These are phyloP conservation scores for Jatropha multifida DNA, from an alignment of 441 rosid genomes.

Conservation along the genomic window DNA sequence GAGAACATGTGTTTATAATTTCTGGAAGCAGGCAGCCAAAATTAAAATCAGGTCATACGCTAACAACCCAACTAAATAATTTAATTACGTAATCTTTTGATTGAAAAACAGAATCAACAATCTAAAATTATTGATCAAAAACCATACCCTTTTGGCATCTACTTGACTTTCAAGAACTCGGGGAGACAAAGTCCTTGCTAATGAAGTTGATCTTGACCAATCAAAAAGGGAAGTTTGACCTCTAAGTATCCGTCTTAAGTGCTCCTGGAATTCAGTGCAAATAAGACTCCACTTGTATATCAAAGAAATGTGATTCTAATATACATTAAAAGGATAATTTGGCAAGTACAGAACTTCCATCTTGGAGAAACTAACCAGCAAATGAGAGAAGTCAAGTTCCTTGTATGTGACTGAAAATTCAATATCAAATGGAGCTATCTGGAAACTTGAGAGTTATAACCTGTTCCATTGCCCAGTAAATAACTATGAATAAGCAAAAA, in stretches of 20 bases:
- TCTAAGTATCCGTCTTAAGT: slow-evolving; percentile 90
- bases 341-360: slow-evolving; percentile 10
- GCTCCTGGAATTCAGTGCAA: slow-evolving; percentile 51
- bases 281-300: slow-evolving; percentile 3
- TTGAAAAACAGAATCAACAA: neutral
- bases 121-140: slow-evolving; percentile 4
- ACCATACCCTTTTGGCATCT: slow-evolving; percentile 89
- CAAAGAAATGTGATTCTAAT: neutral
- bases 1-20: neutral
- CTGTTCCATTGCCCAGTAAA: slow-evolving; percentile 15
- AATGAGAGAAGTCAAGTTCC: slow-evolving; percentile 97
- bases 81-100: neutral
- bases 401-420: slow-evolving; percentile 95
- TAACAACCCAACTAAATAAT: slow-evolving; percentile 2
- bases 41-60: neutral
- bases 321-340: slow-evolving; percentile 5
- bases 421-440: slow-evolving; percentile 97
- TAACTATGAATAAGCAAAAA: slow-evolving; percentile 25
- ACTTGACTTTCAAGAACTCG: slow-evolving; percentile 94
- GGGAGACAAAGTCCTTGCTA: slow-evolving; percentile 96
- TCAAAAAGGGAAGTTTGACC: slow-evolving; percentile 96
- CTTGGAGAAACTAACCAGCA: slow-evolving; percentile 74
- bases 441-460: slow-evolving; percentile 26
- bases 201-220: slow-evolving; percentile 93
- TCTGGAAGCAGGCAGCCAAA: neutral